Conservation (phyloP, 768 basidiomycete species). For the Sporobolomyces pararoseus region DNA sequence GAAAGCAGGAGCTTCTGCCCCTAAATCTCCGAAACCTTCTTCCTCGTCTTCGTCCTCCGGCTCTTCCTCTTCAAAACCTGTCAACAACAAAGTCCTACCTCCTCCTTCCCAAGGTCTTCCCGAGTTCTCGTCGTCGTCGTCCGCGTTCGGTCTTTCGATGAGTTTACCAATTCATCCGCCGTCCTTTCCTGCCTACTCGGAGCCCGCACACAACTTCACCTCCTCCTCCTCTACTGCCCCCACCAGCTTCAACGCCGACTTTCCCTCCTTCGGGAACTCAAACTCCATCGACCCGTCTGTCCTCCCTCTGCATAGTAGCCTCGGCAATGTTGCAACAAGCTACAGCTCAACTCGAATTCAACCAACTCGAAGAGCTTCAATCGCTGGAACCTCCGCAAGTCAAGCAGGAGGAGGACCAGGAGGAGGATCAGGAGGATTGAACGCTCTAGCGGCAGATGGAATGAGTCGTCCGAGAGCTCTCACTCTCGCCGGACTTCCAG, state of each 20-base stretch:
- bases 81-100: too few relatives aligned
- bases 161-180: constrained; percentile 15
- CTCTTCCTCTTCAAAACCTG: neutral
- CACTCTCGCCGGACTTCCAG: constrained; percentile 36
- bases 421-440: neutral
- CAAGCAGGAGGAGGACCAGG: neutral
- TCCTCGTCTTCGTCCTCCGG: constrained; percentile 3
- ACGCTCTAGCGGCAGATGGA: neutral
- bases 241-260: constrained; percentile 4
- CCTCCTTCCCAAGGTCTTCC: neutral
- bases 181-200: constrained; percentile 33
- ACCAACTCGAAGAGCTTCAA: constrained; percentile 15
- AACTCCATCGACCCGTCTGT: constrained; percentile 30
- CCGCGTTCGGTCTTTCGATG: constrained; percentile 18
- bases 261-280: constrained; percentile 20
- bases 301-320: constrained; percentile 32
- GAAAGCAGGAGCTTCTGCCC: constrained; percentile 1
- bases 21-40: constrained; percentile 9
- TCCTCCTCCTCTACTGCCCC: neutral
- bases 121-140: constrained; percentile 5
- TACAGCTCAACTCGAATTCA: constrained; percentile 22
- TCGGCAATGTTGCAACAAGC: constrained; percentile 32
- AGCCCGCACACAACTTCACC: constrained; percentile 21
- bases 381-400: neutral
- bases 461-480: constrained; percentile 26